Percentiles rank a stretch among this genome's conserved stretches.
Conservation (phyloP, 495 filamentous ascomycete genomes). For the Neurospora sp. region DNA sequence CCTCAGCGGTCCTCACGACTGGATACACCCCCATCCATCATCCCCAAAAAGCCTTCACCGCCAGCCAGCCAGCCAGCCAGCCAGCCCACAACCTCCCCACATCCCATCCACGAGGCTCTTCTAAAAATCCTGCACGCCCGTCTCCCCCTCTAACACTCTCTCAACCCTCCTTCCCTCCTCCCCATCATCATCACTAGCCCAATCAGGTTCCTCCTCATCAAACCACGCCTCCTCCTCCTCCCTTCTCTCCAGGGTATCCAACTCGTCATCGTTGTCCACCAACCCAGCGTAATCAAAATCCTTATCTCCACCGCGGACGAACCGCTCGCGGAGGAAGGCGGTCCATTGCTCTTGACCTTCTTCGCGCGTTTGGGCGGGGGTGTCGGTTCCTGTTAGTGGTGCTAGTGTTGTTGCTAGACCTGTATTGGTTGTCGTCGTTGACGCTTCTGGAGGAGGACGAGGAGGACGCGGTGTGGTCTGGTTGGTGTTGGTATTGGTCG, state of each 20-base stretch:
- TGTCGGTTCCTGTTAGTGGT: constrained; percentile 18
- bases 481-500: neutral
- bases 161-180: constrained; percentile 22
- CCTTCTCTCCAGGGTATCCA: constrained; percentile 52
- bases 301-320: constrained; percentile 57
- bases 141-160: constrained; percentile 49
- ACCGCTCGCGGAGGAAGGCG: constrained; percentile 57
- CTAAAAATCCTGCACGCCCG: constrained; percentile 75
- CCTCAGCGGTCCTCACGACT: neutral
- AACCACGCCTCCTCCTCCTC: constrained; percentile 61
- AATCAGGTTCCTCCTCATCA: constrained; percentile 62
- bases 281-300: constrained; percentile 60
- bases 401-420: neutral
- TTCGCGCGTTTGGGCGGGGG: constrained; percentile 49
- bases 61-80: neutral
- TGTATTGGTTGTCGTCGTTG: neutral
- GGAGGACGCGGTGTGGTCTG: neutral
- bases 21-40: neutral
- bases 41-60: neutral
- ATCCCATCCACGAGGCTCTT: neutral
- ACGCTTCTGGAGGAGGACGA: neutral
- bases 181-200: constrained; percentile 40
- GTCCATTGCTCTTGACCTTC: constrained; percentile 59
- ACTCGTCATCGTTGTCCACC: constrained; percentile 62
- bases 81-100: neutral